Evolutionary conservation across 768 basidiomycete species (phyloP).

Genomic region (Pholiota conissans): DNA sequence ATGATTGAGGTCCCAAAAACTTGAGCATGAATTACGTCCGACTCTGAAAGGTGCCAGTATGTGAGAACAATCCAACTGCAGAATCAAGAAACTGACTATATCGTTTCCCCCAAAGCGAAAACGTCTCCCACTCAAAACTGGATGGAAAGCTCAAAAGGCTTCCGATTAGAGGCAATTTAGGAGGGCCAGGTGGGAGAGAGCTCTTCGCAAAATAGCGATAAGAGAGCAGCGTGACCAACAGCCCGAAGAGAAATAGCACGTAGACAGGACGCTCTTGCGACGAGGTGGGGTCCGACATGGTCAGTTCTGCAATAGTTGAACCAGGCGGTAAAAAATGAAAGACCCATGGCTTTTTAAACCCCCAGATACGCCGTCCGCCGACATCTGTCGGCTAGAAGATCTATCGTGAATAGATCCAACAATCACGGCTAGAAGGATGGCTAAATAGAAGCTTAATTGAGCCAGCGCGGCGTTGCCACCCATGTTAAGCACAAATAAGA

Average conservation of each 20-base stretch:
- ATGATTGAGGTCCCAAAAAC: slow-evolving; percentile 19
- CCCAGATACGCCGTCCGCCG: too few species aligned
- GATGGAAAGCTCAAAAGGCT: slow-evolving; percentile 44
- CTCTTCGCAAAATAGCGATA: background rate
- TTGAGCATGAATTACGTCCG: slow-evolving; percentile 20
- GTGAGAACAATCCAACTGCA: background rate
- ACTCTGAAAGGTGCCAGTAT: slow-evolving; percentile 7
- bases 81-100: slow-evolving; percentile 26
- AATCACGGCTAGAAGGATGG: too few species aligned
- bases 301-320: background rate
- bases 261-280: background rate
- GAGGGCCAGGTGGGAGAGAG: slow-evolving; percentile 41
- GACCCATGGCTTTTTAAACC: too few species aligned
- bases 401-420: too few species aligned
- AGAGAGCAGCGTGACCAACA: background rate
- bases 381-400: too few species aligned
- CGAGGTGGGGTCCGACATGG: background rate
- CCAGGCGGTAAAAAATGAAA: too few species aligned
- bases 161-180: slow-evolving; percentile 41
- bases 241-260: background rate
- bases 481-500: too few species aligned
- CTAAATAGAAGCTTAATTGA: too few species aligned
- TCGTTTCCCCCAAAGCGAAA: slow-evolving; percentile 38
- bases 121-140: slow-evolving; percentile 40
- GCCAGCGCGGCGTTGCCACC: too few species aligned